A percentile compares a stretch with the other conserved stretches of the same genome.
phyloP scores from a whole-genome alignment of 352 stramenopile species.

The Phytophthora capsici region DNA sequence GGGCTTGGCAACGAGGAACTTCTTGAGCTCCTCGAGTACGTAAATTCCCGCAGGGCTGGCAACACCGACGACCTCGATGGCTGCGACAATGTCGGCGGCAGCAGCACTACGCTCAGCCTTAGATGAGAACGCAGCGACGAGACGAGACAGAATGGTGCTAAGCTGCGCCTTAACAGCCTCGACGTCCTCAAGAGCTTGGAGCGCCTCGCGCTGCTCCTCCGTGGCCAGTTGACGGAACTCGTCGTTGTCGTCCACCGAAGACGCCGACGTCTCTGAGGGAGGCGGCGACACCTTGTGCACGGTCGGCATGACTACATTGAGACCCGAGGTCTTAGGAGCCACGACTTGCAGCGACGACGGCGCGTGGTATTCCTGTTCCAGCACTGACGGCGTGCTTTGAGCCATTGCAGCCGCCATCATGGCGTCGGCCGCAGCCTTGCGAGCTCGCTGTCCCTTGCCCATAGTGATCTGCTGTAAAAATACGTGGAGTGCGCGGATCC shows the following conservation, averaged over 20 bases:
- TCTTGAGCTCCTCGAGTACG: slow-evolving; percentile 53
- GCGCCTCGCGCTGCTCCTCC: slow-evolving; percentile 51
- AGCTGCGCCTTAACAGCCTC: slow-evolving; percentile 48
- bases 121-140: slow-evolving; percentile 41
- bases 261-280: slow-evolving; percentile 41
- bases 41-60: slow-evolving; percentile 46
- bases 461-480: slow-evolving; percentile 38
- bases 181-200: slow-evolving; percentile 38
- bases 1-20: slow-evolving; percentile 50
- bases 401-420: slow-evolving; percentile 45
- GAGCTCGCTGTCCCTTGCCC: slow-evolving; percentile 75
- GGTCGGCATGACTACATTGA: slow-evolving; percentile 21
- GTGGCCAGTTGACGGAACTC: slow-evolving; percentile 47
- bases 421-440: slow-evolving; percentile 61
- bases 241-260: slow-evolving; percentile 41
- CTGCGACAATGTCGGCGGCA: slow-evolving; percentile 53
- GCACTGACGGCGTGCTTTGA: slow-evolving; percentile 41
- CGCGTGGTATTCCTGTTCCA: slow-evolving; percentile 31
- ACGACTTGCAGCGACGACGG: slow-evolving; percentile 35
- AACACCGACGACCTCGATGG: slow-evolving; percentile 50
- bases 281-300: slow-evolving; percentile 33
- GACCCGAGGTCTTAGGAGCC: slow-evolving; percentile 11
- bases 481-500: slow-evolving; percentile 6
- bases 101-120: slow-evolving; percentile 53
- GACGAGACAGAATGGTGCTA: slow-evolving; percentile 45